Evolutionary conservation across 2,329 filamentous ascomycete genomes (phyloP), one percentile per base, ranked within the genome.

Genomic region (Fonsecaea pugnacius): DNA sequence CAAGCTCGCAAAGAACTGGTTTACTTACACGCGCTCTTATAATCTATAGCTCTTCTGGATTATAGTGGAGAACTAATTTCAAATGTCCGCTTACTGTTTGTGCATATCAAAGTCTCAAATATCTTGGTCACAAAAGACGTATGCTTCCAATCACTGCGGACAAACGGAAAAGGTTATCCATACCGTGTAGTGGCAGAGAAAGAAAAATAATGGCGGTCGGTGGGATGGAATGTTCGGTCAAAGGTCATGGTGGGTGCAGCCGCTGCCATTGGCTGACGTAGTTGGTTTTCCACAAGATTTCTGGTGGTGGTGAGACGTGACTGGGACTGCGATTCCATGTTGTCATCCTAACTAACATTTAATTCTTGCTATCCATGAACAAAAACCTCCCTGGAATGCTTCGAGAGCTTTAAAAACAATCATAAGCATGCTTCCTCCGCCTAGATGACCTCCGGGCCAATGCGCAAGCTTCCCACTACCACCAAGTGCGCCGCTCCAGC

Each of bases 361-460:
- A 24, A 48, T 48, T 48, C 16, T 5, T 27, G 9, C 12, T 4
- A 21, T 48, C 21, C 43, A 27, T 9, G 5, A 24, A 30, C 4
- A 30, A 30, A 5, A 30, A 30, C 27, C 12, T 14, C 9, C 48
- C 21, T 52, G 36, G 51, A 40, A 32, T 46, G 14, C 21, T 48
- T 40, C 50, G 48, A 40, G 36, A 10, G 35, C 18, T 24, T n/a
- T 35, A 16, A n/a, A 30, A 27, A 30, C 4, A 30, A 40, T 48
- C 60, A 52, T 58, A 58, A 65, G 48, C 60, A 70, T 70, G 68
- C 54, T 66, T 58, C 50, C 51, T 63, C 64, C 62, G 27, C 43
- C 48, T 59, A 70, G 64, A 70, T 70, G 68, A 70, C 62, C 66
- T 66, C 59, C 57, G 62, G 58, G 64, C 64, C 62, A 66, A 68